Evolutionary conservation across 495 filamentous ascomycete genomes (phyloP).

Genomic region (Hypoxylon crocopeplum): DNA sequence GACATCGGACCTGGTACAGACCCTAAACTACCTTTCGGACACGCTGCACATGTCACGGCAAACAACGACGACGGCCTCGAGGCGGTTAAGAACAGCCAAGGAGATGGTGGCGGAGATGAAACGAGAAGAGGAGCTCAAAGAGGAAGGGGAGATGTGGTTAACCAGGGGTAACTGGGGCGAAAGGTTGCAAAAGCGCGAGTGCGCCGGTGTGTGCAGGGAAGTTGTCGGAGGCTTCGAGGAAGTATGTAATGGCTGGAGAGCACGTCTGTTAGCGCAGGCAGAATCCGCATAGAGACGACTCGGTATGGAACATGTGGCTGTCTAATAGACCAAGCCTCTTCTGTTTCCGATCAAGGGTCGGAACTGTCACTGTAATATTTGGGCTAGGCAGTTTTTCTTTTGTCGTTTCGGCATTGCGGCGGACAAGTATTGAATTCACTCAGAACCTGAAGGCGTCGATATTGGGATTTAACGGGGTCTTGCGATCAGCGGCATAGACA

Average conservation of each 20-base stretch:
- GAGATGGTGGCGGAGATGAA: slow-evolving; percentile 84
- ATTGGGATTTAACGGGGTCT: slow-evolving; percentile 10
- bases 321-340: background rate
- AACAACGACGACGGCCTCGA: slow-evolving; percentile 76
- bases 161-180: slow-evolving; percentile 81
- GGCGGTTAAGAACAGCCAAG: slow-evolving; percentile 74
- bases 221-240: slow-evolving; percentile 92
- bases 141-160: slow-evolving; percentile 82
- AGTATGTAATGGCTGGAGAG: slow-evolving; percentile 69
- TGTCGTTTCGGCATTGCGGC: slow-evolving; percentile 27
- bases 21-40: slow-evolving; percentile 86
- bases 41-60: slow-evolving; percentile 94
- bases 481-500: slow-evolving; percentile 23
- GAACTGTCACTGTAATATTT: slow-evolving; percentile 3
- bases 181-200: slow-evolving; percentile 74
- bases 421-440: slow-evolving; percentile 23
- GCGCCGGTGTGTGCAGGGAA: slow-evolving; percentile 77
- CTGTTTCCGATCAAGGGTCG: background rate
- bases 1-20: slow-evolving; percentile 77
- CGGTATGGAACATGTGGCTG: background rate
- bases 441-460: slow-evolving; percentile 26
- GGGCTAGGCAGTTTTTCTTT: slow-evolving; percentile 9
- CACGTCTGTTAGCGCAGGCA: slow-evolving; percentile 56
- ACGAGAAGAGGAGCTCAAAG: slow-evolving; percentile 78
- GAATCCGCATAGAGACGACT: slow-evolving; percentile 40